Conservation (phyloP, 1,139 yeast genomes). For the Geotrichum klebahnii region DNA sequence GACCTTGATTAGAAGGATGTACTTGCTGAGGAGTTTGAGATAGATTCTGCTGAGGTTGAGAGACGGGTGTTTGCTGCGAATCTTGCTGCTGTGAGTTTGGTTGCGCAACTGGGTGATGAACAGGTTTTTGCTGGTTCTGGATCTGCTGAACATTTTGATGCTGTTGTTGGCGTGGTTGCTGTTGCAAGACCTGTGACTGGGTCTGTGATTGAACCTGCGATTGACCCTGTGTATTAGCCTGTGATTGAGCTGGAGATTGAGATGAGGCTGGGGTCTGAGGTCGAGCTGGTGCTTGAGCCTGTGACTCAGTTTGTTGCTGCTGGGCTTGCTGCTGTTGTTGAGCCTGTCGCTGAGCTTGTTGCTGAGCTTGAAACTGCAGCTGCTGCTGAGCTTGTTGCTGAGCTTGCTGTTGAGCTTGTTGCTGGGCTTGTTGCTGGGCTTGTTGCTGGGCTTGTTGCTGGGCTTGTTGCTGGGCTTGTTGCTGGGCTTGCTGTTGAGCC, state of each 20-base stretch:
- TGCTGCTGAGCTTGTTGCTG: conserved; percentile 22
- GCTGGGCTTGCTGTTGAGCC: conserved; percentile 20
- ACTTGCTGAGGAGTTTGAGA: too few relatives aligned
- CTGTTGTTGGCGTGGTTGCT: conserved; percentile 8
- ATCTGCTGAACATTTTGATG: too few relatives aligned
- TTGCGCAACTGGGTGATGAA: too few relatives aligned
- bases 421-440: conserved; percentile 30
- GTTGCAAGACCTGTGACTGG: not conserved
- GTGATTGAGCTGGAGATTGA: conserved; percentile 8
- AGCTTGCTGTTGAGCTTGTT: conserved; percentile 13
- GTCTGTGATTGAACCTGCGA: conserved; percentile 17
- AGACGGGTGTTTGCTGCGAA: too few relatives aligned
- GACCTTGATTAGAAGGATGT: not conserved
- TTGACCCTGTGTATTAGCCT: conserved; percentile 8
- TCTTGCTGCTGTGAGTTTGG: too few relatives aligned
- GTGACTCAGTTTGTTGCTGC: not conserved
- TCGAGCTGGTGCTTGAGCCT: not conserved
- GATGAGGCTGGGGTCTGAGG: conserved; percentile 1
- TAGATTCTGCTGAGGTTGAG: too few relatives aligned
- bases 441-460: conserved; percentile 20
- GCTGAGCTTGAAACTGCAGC: conserved; percentile 19
- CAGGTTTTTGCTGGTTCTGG: too few relatives aligned
- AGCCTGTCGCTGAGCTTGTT: conserved; percentile 15
- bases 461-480: conserved; percentile 20
- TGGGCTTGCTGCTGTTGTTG: conserved; percentile 1